phyloP scores from a whole-genome alignment of 2,329 filamentous ascomycete species.

The Chrysosphaeria jannelii region DNA sequence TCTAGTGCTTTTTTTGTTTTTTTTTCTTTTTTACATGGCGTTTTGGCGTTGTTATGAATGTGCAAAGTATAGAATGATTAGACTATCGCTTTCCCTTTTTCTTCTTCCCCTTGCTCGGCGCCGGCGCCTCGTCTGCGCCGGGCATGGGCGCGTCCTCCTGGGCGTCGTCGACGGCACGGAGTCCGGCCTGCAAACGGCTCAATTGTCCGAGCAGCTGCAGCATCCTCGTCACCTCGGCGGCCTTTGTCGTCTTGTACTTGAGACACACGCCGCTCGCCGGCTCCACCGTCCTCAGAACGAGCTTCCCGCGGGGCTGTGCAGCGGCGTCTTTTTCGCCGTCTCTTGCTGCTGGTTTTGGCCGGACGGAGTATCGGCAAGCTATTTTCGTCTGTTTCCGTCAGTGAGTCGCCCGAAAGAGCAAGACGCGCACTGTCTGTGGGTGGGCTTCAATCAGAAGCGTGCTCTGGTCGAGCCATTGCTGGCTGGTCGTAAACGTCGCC shows the following conservation, averaged over 20 bases:
- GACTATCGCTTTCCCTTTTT: constrained; percentile 36
- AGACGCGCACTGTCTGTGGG: constrained; percentile 40
- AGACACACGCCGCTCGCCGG: constrained; percentile 51
- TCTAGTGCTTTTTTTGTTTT: constrained; percentile 21
- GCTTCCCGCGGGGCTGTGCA: constrained; percentile 23
- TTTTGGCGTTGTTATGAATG: constrained; percentile 2
- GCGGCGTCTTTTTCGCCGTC: constrained; percentile 6
- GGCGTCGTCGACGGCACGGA: constrained; percentile 17
- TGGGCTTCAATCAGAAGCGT: constrained; percentile 60
- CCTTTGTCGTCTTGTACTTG: constrained; percentile 79
- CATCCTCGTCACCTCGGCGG: constrained; percentile 62
- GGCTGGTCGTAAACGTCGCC: constrained; percentile 53
- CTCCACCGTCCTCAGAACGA: constrained; percentile 76
- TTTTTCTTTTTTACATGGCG: constrained; percentile 3
- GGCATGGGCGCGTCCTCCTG: constrained; percentile 7
- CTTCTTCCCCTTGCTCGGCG: constrained; percentile 27
- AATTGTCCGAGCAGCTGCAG: constrained; percentile 48
- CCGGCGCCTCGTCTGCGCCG: constrained; percentile 7
- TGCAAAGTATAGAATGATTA: not conserved
- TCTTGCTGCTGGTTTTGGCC: constrained; percentile 9
- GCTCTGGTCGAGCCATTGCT: constrained; percentile 81
- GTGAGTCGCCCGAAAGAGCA: not conserved
- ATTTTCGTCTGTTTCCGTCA: constrained; percentile 39
- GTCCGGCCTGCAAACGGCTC: constrained; percentile 34
- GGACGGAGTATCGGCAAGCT: constrained; percentile 71